Evolutionary conservation across 345 rosid genomes (phyloP).

Genomic region (Sonneratia caseolaris): DNA sequence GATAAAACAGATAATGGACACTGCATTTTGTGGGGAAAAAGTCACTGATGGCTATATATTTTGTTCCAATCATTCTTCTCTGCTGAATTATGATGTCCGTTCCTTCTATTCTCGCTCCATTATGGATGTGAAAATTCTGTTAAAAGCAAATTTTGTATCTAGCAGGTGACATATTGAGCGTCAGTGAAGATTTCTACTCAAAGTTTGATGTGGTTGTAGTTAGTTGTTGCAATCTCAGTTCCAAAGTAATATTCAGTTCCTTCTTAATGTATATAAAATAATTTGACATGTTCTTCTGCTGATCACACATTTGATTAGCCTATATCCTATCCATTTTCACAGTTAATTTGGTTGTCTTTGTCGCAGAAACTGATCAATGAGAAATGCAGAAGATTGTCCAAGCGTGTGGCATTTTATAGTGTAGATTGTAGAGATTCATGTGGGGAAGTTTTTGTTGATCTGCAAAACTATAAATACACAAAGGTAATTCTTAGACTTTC

Average conservation of each 20-base stretch:
- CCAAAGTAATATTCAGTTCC: conserved; percentile 35
- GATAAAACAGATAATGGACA: too few species aligned
- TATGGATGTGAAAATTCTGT: not conserved
- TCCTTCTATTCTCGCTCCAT: not conserved
- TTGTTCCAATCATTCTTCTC: too few species aligned
- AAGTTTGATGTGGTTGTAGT: conserved; percentile 71
- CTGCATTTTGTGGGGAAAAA: not conserved
- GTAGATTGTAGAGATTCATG: conserved; percentile 78
- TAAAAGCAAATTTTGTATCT: not conserved
- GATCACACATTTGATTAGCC: not conserved
- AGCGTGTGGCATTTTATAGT: conserved; percentile 71
- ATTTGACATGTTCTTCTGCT: not conserved
- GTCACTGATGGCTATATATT: not conserved
- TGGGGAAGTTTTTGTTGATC: conserved; percentile 86
- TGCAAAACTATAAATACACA: conserved; percentile 53
- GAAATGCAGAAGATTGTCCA: conserved; percentile 58
- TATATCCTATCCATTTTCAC: not conserved
- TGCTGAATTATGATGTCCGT: not conserved
- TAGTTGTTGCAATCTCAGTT: conserved; percentile 51
- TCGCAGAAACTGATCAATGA: conserved; percentile 67
- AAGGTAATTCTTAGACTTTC: conserved; percentile 22
- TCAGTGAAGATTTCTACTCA: conserved; percentile 42
- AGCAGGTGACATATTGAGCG: conserved; percentile 69
- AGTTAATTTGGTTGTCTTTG: not conserved
- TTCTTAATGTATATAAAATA: not conserved